Conservation (phyloP, 352 stramenopile genomes). For the Phytopythium sindhum region DNA sequence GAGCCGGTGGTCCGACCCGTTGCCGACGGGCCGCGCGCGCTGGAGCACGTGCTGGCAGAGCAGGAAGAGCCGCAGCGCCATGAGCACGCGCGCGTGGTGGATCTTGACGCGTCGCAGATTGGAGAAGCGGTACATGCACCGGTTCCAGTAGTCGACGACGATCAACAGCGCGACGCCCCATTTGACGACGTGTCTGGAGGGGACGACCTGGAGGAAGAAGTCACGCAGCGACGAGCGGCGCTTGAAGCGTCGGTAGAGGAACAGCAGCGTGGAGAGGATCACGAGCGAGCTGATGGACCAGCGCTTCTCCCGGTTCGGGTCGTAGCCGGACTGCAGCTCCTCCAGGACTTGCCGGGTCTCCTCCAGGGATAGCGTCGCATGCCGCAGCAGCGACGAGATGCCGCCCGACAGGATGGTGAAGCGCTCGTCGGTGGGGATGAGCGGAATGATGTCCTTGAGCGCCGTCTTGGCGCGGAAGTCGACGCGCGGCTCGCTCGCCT, state of each 20-base stretch:
- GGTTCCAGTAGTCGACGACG: conserved; percentile 69
- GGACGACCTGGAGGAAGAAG: conserved; percentile 64
- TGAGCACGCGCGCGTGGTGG: conserved; percentile 80
- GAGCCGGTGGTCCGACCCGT: conserved; percentile 68
- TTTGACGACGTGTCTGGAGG: conserved; percentile 61
- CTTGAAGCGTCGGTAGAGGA: conserved; percentile 71
- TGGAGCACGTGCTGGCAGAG: conserved; percentile 83
- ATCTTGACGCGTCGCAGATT: conserved; percentile 84
- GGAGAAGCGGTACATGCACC: conserved; percentile 77
- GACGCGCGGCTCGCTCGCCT: conserved; percentile 41
- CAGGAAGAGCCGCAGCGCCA: conserved; percentile 78
- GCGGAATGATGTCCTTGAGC: conserved; percentile 85
- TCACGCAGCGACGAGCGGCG: conserved; percentile 65
- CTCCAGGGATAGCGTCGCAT: conserved; percentile 80
- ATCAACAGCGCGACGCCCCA: conserved; percentile 53
- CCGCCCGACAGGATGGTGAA: conserved; percentile 82
- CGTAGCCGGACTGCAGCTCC: conserved; percentile 79
- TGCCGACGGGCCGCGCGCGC: conserved; percentile 62
- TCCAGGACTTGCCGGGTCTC: conserved; percentile 79
- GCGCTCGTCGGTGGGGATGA: conserved; percentile 77
- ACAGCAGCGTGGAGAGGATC: conserved; percentile 42
- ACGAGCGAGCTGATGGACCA: conserved; percentile 79
- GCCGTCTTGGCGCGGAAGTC: conserved; percentile 80
- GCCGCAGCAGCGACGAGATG: conserved; percentile 69
- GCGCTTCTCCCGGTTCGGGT: conserved; percentile 77